Percentiles rank a stretch among this genome's conserved stretches.
Evolutionary conservation across 78 protist genomes (phyloP).

Genomic region (Dictyostelium purpureum): DNA sequence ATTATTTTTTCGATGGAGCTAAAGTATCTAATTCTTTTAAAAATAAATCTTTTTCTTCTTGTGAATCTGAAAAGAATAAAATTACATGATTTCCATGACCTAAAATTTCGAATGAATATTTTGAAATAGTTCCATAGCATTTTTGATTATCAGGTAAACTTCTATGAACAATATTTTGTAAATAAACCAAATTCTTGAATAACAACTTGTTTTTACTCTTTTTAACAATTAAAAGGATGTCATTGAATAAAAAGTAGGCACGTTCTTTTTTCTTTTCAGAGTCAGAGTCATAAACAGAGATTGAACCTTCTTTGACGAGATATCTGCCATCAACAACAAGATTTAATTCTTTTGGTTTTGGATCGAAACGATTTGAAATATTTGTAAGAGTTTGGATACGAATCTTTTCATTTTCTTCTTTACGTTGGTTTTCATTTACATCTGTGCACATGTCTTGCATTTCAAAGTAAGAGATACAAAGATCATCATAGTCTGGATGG

Average conservation of each 20-base stretch:
- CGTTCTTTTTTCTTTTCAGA: slow-evolving; percentile 57
- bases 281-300: slow-evolving; percentile 33
- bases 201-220: slow-evolving; percentile 44
- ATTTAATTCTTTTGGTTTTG: slow-evolving; percentile 34
- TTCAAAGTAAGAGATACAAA: slow-evolving; percentile 71
- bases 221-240: slow-evolving; percentile 24
- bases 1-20: not conserved
- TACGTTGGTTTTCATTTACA: slow-evolving; percentile 79
- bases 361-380: slow-evolving; percentile 41
- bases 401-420: slow-evolving; percentile 79
- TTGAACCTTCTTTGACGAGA: slow-evolving; percentile 22
- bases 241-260: slow-evolving; percentile 33
- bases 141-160: slow-evolving; percentile 40
- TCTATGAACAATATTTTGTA: slow-evolving; percentile 4
- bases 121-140: slow-evolving; percentile 67
- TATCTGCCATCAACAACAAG: slow-evolving; percentile 19
- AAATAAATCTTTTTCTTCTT: slow-evolving; percentile 52
- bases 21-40: slow-evolving; percentile 24
- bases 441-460: slow-evolving; percentile 79
- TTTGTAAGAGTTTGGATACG: slow-evolving; percentile 44
- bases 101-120: slow-evolving; percentile 50
- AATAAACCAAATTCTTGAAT: slow-evolving; percentile 5
- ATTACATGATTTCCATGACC: slow-evolving; percentile 52
- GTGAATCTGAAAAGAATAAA: slow-evolving; percentile 46
- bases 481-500: slow-evolving; percentile 70